phyloP scores from a whole-genome alignment of 768 basidiomycete genomes.

The Clitopilus hobsonii region DNA sequence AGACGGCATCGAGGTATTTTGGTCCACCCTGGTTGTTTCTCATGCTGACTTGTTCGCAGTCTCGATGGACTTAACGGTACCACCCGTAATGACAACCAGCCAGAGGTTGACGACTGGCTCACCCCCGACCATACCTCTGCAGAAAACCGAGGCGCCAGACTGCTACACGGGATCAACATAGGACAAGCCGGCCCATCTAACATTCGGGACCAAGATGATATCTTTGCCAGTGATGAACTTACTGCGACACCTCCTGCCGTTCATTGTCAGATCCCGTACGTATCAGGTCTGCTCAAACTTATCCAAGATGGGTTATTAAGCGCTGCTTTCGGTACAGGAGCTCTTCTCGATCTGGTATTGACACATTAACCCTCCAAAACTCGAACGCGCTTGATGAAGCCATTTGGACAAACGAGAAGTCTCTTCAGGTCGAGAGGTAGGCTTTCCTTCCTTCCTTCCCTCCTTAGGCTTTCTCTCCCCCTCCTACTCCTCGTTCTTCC shows the following conservation, averaged over 20 bases:
- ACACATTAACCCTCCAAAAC: too few species aligned
- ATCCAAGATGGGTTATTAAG: too few species aligned
- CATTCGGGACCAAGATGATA: not conserved
- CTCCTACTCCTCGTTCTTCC: too few species aligned
- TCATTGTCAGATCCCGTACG: not conserved
- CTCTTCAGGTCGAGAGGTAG: too few species aligned
- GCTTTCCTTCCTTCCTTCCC: too few species aligned
- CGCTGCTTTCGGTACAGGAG: too few species aligned
- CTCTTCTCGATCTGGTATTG: too few species aligned
- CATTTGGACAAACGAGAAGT: too few species aligned
- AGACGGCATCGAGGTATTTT: not conserved
- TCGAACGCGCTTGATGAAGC: too few species aligned
- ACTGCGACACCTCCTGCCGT: not conserved
- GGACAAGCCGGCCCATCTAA: constrained; percentile 10
- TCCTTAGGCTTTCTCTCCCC: too few species aligned
- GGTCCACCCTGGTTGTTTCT: not conserved
- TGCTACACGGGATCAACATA: constrained; percentile 2
- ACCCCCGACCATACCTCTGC: not conserved
- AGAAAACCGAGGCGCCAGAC: constrained; percentile 2
- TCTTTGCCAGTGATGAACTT: not conserved
- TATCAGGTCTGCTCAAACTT: too few species aligned
- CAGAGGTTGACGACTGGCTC: not conserved
- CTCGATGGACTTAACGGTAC: not conserved
- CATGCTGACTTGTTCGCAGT: not conserved
- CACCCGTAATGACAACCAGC: not conserved